phyloP scores from a whole-genome alignment of 495 filamentous ascomycete species.

The Neurospora sublineolata region DNA sequence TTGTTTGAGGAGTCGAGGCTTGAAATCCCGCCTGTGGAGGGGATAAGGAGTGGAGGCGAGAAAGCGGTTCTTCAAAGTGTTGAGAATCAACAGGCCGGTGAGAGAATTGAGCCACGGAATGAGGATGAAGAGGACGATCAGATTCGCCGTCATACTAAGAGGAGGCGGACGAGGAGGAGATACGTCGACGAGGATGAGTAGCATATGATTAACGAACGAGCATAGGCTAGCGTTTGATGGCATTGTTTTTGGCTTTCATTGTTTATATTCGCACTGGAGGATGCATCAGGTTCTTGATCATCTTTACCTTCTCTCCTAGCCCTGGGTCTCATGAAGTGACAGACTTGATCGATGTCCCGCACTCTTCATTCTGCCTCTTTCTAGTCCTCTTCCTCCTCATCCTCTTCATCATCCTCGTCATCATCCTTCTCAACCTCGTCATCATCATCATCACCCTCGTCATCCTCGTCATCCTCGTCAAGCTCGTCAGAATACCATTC shows the following conservation, averaged over 20 bases:
- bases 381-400: constrained; percentile 24
- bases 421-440: neutral
- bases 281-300: neutral
- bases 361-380: neutral
- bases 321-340: neutral
- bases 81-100: neutral
- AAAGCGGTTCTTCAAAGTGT: neutral
- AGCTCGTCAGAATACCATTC: neutral
- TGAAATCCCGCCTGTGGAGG: neutral
- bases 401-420: constrained; percentile 20
- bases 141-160: neutral
- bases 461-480: neutral
- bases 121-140: neutral
- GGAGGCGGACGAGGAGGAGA: neutral
- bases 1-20: neutral
- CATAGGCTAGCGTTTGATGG: neutral
- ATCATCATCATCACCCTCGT: constrained; percentile 10
- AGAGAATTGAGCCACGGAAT: neutral
- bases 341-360: neutral
- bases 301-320: neutral
- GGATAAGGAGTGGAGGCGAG: neutral
- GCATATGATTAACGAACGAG: neutral
- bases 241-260: neutral
- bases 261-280: neutral
- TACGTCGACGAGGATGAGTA: neutral